Evolutionary conservation across 2,329 filamentous ascomycete species (phyloP).

Genomic region (Trichoderma cornu-damae): DNA sequence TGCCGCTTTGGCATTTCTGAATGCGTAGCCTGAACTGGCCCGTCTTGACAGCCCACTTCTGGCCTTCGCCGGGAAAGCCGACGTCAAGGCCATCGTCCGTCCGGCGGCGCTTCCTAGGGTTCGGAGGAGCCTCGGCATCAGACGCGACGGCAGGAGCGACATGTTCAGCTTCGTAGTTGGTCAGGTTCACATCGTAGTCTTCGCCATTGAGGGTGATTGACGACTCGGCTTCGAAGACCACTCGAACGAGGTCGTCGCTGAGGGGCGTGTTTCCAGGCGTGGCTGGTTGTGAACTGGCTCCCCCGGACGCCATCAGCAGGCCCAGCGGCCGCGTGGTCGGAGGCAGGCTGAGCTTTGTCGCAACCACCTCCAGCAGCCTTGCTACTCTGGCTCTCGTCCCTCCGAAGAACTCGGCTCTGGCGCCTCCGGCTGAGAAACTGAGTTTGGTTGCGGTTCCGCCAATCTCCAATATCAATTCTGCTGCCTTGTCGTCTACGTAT

Average conservation of each 20-base stretch:
- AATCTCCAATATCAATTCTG: slow-evolving; percentile 77
- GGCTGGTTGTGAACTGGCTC: slow-evolving; percentile 54
- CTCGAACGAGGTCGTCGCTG: slow-evolving; percentile 64
- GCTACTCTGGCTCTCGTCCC: slow-evolving; percentile 65
- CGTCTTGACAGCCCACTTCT: slow-evolving; percentile 58
- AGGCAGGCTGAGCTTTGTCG: slow-evolving; percentile 69
- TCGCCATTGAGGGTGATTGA: slow-evolving; percentile 56
- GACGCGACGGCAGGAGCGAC: slow-evolving; percentile 26
- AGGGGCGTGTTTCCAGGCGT: slow-evolving; percentile 65
- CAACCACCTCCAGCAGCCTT: slow-evolving; percentile 73
- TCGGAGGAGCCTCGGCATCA: slow-evolving; percentile 24
- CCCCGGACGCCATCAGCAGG: slow-evolving; percentile 62
- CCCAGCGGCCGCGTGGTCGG: slow-evolving; percentile 56
- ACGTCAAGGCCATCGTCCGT: slow-evolving; percentile 28
- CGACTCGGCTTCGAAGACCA: slow-evolving; percentile 56
- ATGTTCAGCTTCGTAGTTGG: slow-evolving; percentile 23
- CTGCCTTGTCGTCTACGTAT: slow-evolving; percentile 69
- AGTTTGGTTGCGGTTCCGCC: slow-evolving; percentile 60
- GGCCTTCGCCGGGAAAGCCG: slow-evolving; percentile 15
- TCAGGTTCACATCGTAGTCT: slow-evolving; percentile 32
- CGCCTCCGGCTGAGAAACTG: slow-evolving; percentile 38
- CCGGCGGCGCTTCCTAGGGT: slow-evolving; percentile 44
- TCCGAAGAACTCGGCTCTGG: slow-evolving; percentile 67
- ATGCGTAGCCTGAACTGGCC: slow-evolving; percentile 71
- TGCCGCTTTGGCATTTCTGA: slow-evolving; percentile 46